phyloP scores from a whole-genome alignment of 2,329 filamentous ascomycete species.

The Venturia nashicola region DNA sequence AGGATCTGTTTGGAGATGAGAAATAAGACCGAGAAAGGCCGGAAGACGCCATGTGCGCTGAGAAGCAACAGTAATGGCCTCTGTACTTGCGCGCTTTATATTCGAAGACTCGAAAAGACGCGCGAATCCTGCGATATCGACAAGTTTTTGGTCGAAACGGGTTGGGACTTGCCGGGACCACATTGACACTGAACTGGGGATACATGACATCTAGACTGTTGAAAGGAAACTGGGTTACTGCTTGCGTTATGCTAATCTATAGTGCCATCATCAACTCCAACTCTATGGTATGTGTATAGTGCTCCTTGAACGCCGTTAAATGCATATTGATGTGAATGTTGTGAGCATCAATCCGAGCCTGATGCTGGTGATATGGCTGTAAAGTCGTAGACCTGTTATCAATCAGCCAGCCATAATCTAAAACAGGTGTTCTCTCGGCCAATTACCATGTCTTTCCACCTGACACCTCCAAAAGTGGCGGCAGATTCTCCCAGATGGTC shows the following conservation, averaged over 20 bases:
- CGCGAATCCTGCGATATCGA: neutral
- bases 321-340: neutral
- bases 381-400: neutral
- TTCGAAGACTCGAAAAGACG: neutral
- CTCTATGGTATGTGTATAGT: neutral
- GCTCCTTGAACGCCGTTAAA: neutral
- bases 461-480: slow-evolving; percentile 62
- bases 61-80: neutral
- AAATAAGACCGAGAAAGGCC: neutral
- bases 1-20: slow-evolving; percentile 50
- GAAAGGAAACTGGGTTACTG: neutral
- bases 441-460: slow-evolving; percentile 69
- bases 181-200: too few species aligned
- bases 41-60: neutral
- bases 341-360: neutral
- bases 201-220: neutral
- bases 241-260: neutral
- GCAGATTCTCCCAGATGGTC: slow-evolving; percentile 54
- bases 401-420: neutral
- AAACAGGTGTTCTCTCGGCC: neutral
- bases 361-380: neutral
- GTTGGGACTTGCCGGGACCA: too few species aligned
- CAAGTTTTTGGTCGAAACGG: too few species aligned
- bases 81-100: too few species aligned
- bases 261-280: neutral